phyloP scores from a whole-genome alignment of 2,329 filamentous ascomycete species.

The Botryotinia narcissicola region DNA sequence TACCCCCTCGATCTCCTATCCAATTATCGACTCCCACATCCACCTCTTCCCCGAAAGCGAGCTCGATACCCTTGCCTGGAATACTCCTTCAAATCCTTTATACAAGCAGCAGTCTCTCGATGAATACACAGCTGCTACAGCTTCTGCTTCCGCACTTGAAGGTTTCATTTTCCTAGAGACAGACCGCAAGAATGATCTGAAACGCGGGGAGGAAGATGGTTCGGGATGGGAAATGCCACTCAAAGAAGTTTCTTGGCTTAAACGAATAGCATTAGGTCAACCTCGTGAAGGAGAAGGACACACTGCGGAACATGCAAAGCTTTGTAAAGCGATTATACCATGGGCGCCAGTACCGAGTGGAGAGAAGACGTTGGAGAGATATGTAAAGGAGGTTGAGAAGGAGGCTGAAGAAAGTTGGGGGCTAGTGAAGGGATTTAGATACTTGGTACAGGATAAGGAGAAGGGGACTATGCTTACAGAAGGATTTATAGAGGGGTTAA shows the following conservation, averaged over 20 bases:
- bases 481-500: conserved; percentile 63
- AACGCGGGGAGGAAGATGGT: conserved; percentile 45
- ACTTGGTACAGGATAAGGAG: conserved; percentile 76
- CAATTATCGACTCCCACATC: conserved; percentile 86
- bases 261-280: conserved; percentile 61
- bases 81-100: conserved; percentile 54
- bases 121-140: conserved; percentile 35
- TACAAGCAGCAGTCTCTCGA: conserved; percentile 34
- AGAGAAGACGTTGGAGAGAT: conserved; percentile 56
- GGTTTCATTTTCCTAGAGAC: conserved; percentile 84
- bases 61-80: conserved; percentile 67
- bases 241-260: conserved; percentile 68
- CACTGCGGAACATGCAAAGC: conserved; percentile 46
- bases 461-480: conserved; percentile 60
- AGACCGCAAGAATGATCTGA: conserved; percentile 65
- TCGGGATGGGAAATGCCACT: conserved; percentile 67
- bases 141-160: conserved; percentile 45
- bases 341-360: conserved; percentile 83
- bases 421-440: conserved; percentile 76
- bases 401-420: conserved; percentile 60
- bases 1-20: conserved; percentile 33
- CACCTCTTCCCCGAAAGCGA: conserved; percentile 78
- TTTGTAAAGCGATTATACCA: conserved; percentile 70
- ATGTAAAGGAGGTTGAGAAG: conserved; percentile 60
- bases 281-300: conserved; percentile 60